phyloP scores from a whole-genome alignment of 805 yeast species.

The Jamesozyma gamospora region DNA sequence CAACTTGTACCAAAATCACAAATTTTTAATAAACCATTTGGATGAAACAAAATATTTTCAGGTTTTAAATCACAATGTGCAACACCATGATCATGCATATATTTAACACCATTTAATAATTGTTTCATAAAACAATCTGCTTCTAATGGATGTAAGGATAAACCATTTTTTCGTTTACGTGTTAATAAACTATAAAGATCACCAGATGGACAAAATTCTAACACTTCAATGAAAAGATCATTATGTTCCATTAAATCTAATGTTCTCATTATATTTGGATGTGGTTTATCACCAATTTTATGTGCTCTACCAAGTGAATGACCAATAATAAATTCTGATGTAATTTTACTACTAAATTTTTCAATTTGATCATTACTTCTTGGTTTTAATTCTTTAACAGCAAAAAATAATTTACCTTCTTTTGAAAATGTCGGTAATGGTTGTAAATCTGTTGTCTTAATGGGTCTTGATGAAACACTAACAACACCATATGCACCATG shows the following conservation, averaged over 20 bases:
- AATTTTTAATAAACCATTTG: constrained; percentile 55
- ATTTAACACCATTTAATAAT: constrained; percentile 66
- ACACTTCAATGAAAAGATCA: constrained; percentile 73
- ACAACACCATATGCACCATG: constrained; percentile 98
- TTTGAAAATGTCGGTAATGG: constrained; percentile 57
- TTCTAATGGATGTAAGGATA: constrained; percentile 49
- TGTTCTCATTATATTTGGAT: constrained; percentile 63
- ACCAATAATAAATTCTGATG: constrained; percentile 82
- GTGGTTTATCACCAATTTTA: constrained; percentile 3
- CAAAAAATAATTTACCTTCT: constrained; percentile 61
- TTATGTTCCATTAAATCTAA: constrained; percentile 67
- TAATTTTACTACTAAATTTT: constrained; percentile 80
- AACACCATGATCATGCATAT: constrained; percentile 85
- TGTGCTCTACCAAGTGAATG: constrained; percentile 49
- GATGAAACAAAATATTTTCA: constrained; percentile 67
- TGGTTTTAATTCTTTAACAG: constrained; percentile 73
- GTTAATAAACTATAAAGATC: constrained; percentile 54
- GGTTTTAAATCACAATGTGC: constrained; percentile 92
- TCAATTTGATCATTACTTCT: constrained; percentile 83
- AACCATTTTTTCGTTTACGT: constrained; percentile 36
- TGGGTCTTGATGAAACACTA: constrained; percentile 57
- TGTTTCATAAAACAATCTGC: constrained; percentile 89
- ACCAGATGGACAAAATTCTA: constrained; percentile 90
- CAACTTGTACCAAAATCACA: constrained; percentile 89
- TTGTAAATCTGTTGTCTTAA: constrained; percentile 5